A percentile compares a stretch with the other conserved stretches of the same genome.
Evolutionary conservation across 176 grass and related monocot genomes (phyloP).

Genomic region (Phyllostachys edulis): DNA sequence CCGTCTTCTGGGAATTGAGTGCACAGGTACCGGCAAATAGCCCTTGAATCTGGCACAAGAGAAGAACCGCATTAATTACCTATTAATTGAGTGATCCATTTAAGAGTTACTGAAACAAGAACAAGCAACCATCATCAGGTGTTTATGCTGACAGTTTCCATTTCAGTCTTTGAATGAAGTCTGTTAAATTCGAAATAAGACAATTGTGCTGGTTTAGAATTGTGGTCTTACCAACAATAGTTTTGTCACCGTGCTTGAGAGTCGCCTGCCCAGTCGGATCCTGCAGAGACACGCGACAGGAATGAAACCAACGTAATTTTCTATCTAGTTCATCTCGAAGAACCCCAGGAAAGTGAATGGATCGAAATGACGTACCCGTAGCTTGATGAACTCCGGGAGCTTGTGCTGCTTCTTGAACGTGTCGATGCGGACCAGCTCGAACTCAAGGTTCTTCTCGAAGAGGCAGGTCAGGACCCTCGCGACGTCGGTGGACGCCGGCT

Average conservation of each 20-base stretch:
- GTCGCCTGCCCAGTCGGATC: conserved; percentile 85
- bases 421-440: conserved; percentile 82
- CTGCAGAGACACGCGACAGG: conserved; percentile 27
- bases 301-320: not conserved
- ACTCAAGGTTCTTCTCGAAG: conserved; percentile 87
- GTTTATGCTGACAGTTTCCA: not conserved
- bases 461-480: conserved; percentile 84
- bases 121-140: not conserved
- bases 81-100: not conserved
- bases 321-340: not conserved
- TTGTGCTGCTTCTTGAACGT: conserved; percentile 68
- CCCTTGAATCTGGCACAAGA: conserved; percentile 62
- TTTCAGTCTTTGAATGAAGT: not conserved
- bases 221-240: conserved; percentile 52
- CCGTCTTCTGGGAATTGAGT: conserved; percentile 55
- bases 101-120: not conserved
- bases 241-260: conserved; percentile 73
- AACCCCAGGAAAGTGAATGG: not conserved
- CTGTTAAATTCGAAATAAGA: not conserved
- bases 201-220: not conserved
- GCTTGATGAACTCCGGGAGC: conserved; percentile 85
- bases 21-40: conserved; percentile 66
- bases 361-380: conserved; percentile 35
- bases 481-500: conserved; percentile 77
- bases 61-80: not conserved